phyloP scores from a whole-genome alignment of 2,329 filamentous ascomycete species.

The Emmonsia crescens region DNA sequence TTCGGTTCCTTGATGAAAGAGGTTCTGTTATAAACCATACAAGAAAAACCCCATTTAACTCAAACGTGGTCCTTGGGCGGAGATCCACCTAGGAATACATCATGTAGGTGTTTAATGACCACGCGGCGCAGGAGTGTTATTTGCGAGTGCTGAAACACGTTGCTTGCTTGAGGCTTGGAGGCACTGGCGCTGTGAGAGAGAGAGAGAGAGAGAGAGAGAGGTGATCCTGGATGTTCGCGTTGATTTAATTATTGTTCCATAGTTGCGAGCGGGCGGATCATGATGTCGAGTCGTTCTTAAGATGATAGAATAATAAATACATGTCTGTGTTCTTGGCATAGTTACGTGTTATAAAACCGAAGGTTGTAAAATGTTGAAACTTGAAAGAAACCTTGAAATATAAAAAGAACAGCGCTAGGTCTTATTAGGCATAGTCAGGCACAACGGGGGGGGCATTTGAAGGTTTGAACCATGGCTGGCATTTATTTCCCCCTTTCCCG shows the following conservation, averaged over 20 bases:
- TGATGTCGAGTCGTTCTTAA: background rate
- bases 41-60: too few relatives aligned
- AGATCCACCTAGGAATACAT: too few relatives aligned
- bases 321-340: too few relatives aligned
- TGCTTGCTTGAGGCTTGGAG: background rate
- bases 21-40: background rate
- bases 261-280: too few relatives aligned
- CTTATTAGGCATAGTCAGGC: background rate
- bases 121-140: background rate
- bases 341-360: background rate
- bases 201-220: too few relatives aligned
- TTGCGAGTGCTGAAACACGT: background rate
- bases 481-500: background rate
- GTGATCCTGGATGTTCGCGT: too few relatives aligned
- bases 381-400: background rate
- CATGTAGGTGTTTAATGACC: too few relatives aligned
- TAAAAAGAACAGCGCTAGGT: background rate
- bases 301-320: too few relatives aligned
- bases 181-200: too few relatives aligned
- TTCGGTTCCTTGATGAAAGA: too few relatives aligned
- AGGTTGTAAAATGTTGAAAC: background rate
- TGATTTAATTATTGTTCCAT: too few relatives aligned
- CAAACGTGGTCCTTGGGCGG: background rate
- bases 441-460: background rate
- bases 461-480: background rate